phyloP scores from a whole-genome alignment of 495 filamentous ascomycete species.

The Talaromyces ruber region DNA sequence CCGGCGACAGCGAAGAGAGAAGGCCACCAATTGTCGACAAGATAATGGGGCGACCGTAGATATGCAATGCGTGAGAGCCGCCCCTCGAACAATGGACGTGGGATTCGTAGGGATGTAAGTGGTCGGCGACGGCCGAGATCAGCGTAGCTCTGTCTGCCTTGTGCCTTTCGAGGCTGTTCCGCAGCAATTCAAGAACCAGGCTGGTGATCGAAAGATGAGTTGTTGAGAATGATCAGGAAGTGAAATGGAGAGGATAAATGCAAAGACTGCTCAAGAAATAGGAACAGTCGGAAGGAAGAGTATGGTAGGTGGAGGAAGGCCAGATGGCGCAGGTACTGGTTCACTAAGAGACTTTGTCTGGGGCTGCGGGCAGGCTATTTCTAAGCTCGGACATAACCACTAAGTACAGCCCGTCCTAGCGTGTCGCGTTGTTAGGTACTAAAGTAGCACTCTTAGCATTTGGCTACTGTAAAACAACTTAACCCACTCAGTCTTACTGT shows the following conservation, averaged over 20 bases:
- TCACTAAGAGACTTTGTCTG: neutral
- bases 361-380: neutral
- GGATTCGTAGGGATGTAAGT: neutral
- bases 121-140: neutral
- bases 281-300: neutral
- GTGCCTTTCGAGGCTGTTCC: neutral
- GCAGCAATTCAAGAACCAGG: neutral
- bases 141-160: neutral
- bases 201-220: neutral
- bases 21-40: neutral
- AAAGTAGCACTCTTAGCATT: neutral
- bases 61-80: neutral
- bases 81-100: neutral
- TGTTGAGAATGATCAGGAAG: neutral
- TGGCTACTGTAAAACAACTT: neutral
- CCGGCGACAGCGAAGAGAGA: neutral
- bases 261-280: neutral
- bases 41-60: neutral
- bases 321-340: neutral
- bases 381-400: neutral
- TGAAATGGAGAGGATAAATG: neutral
- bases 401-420: neutral
- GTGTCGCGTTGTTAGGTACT: neutral
- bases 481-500: neutral
- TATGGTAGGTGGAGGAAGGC: neutral